Evolutionary conservation across 2,329 filamentous ascomycete species (phyloP), one percentile per base, ranked within the genome.

Genomic region (Botryosphaeria agaves): DNA sequence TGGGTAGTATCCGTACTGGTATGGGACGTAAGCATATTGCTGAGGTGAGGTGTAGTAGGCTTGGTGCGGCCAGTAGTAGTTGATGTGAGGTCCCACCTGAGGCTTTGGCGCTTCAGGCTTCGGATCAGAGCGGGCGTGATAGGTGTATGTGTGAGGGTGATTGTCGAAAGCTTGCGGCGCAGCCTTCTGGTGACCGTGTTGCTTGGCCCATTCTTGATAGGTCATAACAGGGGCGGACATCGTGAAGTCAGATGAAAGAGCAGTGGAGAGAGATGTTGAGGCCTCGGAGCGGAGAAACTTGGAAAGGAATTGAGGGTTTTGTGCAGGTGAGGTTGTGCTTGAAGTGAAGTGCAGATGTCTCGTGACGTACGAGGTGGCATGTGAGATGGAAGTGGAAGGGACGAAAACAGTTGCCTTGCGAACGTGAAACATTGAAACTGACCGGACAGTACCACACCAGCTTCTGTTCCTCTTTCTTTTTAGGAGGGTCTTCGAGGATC

Each of bases 161-260:
- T 46, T 48, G 41, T 44, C 30, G 16, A 32, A 32, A 38, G 29
- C 29, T 32, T 36, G 46, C 39, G 36, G 40, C 45, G 32, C 43
- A 41, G 3, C 32, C 26, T 3, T 38, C 36, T 5, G 40, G 29
- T 12, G 21, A 19, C 29, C 31, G 26, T 37, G 35, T 9, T 29
- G 26, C 15, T 33, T n/a, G n/a, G n/a, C n/a, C n/a, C n/a, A n/a
- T n/a, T n/a, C n/a, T n/a, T n/a, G n/a, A n/a, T n/a, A n/a, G n/a
- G n/a, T n/a, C n/a, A n/a, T n/a, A n/a, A n/a, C n/a, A n/a, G n/a
- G n/a, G n/a, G n/a, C n/a, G n/a, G n/a, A n/a, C n/a, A n/a, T n/a
- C n/a, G n/a, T n/a, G n/a, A n/a, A n/a, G n/a, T n/a, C n/a, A n/a
- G n/a, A n/a, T n/a, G n/a, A n/a, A n/a, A n/a, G n/a, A n/a, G n/a